Evolutionary conservation across 495 filamentous ascomycete species (phyloP).

Genomic region (Penicillium turbatum): DNA sequence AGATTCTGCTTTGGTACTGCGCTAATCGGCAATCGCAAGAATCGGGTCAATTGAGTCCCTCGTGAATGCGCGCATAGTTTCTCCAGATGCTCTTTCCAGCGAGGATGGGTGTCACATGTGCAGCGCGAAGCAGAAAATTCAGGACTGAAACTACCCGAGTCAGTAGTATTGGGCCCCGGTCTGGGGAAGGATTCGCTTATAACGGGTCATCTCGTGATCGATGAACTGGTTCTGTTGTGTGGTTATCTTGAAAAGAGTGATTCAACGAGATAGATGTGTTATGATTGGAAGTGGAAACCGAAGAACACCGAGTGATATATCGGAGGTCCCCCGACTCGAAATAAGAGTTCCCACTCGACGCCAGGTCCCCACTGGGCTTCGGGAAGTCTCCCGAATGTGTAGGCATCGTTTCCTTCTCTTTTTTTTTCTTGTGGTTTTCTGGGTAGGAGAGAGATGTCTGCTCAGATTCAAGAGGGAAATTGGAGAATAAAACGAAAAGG

Average conservation of each 20-base stretch:
- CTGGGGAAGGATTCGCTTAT: neutral
- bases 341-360: neutral
- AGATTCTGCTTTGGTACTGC: neutral
- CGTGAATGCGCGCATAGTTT: neutral
- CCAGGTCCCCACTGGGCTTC: neutral
- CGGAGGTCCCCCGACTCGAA: neutral
- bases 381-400: neutral
- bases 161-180: too few relatives aligned
- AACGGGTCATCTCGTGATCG: neutral
- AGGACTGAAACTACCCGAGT: too few relatives aligned
- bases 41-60: too few relatives aligned
- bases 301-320: neutral
- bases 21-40: too few relatives aligned
- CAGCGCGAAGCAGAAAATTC: neutral
- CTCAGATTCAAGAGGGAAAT: too few relatives aligned
- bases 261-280: too few relatives aligned
- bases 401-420: too few relatives aligned
- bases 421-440: neutral
- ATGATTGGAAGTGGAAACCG: too few relatives aligned
- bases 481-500: too few relatives aligned
- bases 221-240: too few relatives aligned
- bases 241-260: too few relatives aligned
- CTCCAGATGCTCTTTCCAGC: neutral
- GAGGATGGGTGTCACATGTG: neutral
- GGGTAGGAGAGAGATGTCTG: neutral